Conservation (phyloP, 1,284 basidiomycete genomes). For the Leucoagaricus sp. region DNA sequence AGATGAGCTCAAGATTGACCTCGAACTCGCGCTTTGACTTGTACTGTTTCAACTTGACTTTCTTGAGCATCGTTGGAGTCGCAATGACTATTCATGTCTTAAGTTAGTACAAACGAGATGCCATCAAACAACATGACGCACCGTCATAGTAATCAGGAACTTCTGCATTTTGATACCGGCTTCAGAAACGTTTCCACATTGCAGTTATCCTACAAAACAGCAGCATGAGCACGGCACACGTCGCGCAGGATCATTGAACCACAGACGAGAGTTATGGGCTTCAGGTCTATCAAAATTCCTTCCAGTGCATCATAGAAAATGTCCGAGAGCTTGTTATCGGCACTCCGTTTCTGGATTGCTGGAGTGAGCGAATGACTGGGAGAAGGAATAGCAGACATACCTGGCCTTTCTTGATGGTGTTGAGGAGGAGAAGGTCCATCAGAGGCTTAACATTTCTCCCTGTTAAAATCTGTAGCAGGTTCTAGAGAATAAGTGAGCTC, state of each 20-base stretch:
- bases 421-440: constrained; percentile 69
- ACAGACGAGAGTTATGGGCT: constrained; percentile 54
- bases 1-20: constrained; percentile 93
- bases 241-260: constrained; percentile 52
- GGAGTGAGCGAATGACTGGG: constrained; percentile 15
- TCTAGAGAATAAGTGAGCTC: constrained; percentile 37
- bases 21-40: constrained; percentile 94
- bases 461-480: constrained; percentile 76
- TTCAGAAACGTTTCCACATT: constrained; percentile 89
- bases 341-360: constrained; percentile 47
- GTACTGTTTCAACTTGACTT: constrained; percentile 89
- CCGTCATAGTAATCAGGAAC: constrained; percentile 90
- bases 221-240: constrained; percentile 16
- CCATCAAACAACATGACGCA: constrained; percentile 34
- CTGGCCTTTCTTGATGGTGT: constrained; percentile 74
- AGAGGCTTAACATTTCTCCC: constrained; percentile 64
- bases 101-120: constrained; percentile 11
- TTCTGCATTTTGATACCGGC: constrained; percentile 84
- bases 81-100: constrained; percentile 68
- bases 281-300: constrained; percentile 81
- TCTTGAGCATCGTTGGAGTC: constrained; percentile 88
- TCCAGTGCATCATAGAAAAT: constrained; percentile 92
- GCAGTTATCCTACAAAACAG: constrained; percentile 67
- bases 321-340: constrained; percentile 78
- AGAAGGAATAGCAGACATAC: constrained; percentile 44